phyloP scores from a whole-genome alignment of 169 alveolate species.

The Plasmodium malariae region DNA sequence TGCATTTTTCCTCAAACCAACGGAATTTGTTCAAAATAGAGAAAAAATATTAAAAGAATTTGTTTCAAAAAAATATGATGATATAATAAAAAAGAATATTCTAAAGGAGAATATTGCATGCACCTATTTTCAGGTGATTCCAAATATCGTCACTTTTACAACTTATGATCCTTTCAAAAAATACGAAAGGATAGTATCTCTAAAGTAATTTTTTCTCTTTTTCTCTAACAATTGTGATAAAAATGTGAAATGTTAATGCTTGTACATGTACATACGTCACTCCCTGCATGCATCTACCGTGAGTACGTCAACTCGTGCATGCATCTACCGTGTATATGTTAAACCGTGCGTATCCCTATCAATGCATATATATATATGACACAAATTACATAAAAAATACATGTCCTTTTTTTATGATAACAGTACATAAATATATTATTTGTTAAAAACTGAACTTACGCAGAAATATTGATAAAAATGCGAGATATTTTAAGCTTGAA shows the following conservation, averaged over 20 bases:
- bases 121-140: conserved; percentile 35
- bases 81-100: conserved; percentile 20
- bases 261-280: not conserved
- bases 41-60: conserved; percentile 51
- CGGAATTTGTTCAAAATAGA: conserved; percentile 35
- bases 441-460: not conserved
- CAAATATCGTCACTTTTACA: conserved; percentile 58
- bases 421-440: not conserved
- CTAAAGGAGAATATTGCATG: conserved; percentile 16
- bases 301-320: not conserved
- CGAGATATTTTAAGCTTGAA: conserved; percentile 24
- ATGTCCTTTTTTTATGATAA: not conserved
- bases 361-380: not conserved
- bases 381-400: not conserved
- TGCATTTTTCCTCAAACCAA: conserved; percentile 29
- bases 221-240: no score
- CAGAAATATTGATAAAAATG: conserved; percentile 51
- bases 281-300: not conserved
- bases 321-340: not conserved
- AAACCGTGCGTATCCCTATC: not conserved
- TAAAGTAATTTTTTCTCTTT: conserved; percentile 46
- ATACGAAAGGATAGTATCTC: conserved; percentile 45
- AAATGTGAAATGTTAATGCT: not conserved
- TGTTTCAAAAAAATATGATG: conserved; percentile 41
- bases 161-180: conserved; percentile 59